Base-by-base conservation (phyloP, 2,329 filamentous ascomycete genomes). In the Albophoma yamanashiensis region DNA sequence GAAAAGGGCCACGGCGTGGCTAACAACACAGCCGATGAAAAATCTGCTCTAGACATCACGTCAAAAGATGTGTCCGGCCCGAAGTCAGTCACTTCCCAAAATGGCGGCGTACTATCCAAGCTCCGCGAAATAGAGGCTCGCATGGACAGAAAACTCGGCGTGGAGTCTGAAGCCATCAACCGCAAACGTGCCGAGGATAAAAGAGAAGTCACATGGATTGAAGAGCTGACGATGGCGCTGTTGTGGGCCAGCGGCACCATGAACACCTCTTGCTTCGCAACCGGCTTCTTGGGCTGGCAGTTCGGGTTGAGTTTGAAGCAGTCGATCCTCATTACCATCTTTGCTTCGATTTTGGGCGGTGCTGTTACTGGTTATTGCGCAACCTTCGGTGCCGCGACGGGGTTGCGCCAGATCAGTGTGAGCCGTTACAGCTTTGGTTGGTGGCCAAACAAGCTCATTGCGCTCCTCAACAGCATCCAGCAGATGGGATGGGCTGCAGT, bases 401-500 rank as follows among this genome's bases (percentile, higher is more conserved):
- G 80, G 3, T 70, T 82, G 47, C 76, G 79, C 59, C 79, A 82
- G 65, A 76, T 82, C 60, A 78, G 76, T 58, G 77, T 82, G 52
- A 74, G 73, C 39, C 74, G 79, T 52, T 82, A 79, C 67, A 75
- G 73, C 40, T 75, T 82, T 52, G 79, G 79, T 31, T 82, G 76
- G 74, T 82, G 75, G 72, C 79, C 79, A 1, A 76, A 74, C 60
- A 80, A 79, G 66, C 64, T 81, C 45, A 75, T 81, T 59, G 78
- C 78, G 15, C 65, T 78, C 11, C 73, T 83, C 34, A 68, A 67
- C 59, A 63, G 64, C 34, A 60, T 67, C n/a, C 64, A 67, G 61
- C 66, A 68, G 62, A 83, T 79, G 34, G 81, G 80, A 14, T 83
- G 81, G 72, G 76, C 75, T 71, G 82, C 47, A 75, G 65, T 83